A percentile compares a stretch with the other conserved stretches of the same genome.
These are phyloP conservation scores for Pseudogymnoascus sp. DNA, from an alignment of 2,329 filamentous ascomycete species.

Conservation along the genomic window DNA sequence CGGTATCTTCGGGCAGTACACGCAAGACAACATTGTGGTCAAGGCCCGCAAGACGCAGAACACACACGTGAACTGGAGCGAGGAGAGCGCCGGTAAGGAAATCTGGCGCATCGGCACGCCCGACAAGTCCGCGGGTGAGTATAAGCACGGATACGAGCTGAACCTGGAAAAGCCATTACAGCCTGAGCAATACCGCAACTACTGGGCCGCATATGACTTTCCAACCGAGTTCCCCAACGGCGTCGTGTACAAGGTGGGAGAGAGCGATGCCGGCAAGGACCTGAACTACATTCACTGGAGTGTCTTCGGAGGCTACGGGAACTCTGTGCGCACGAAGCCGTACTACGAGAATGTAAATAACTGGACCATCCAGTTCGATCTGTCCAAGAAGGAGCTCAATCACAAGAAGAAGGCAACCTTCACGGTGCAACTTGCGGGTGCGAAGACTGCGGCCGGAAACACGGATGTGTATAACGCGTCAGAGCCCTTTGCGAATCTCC, in stretches of 20 bases:
- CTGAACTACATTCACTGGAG: slow-evolving; percentile 62
- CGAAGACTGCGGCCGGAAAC: slow-evolving; percentile 55
- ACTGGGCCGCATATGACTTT: slow-evolving; percentile 56
- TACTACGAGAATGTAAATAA: slow-evolving; percentile 47
- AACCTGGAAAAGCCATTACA: slow-evolving; percentile 43
- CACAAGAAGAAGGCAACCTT: slow-evolving; percentile 45
- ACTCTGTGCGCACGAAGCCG: slow-evolving; percentile 37
- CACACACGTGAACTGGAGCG: slow-evolving; percentile 40
- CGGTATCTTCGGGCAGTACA: slow-evolving; percentile 53
- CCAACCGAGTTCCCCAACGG: slow-evolving; percentile 51
- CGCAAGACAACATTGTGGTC: slow-evolving; percentile 42
- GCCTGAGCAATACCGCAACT: slow-evolving; percentile 53
- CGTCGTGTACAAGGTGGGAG: slow-evolving; percentile 49
- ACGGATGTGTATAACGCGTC: slow-evolving; percentile 50
- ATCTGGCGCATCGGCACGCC: slow-evolving; percentile 57
- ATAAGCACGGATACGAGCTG: slow-evolving; percentile 46
- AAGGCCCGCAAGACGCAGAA: slow-evolving; percentile 34
- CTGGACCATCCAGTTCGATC: slow-evolving; percentile 51
- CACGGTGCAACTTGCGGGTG: slow-evolving; percentile 56
- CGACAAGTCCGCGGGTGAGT: slow-evolving; percentile 55
- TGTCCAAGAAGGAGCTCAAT: slow-evolving; percentile 36
- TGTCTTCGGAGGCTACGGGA: slow-evolving; percentile 50
- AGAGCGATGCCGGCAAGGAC: slow-evolving; percentile 41
- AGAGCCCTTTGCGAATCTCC: slow-evolving; percentile 46
- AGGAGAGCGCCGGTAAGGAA: slow-evolving; percentile 50